phyloP scores from a whole-genome alignment of 345 rosid genomes.

The Rhodamnia rubescens region DNA sequence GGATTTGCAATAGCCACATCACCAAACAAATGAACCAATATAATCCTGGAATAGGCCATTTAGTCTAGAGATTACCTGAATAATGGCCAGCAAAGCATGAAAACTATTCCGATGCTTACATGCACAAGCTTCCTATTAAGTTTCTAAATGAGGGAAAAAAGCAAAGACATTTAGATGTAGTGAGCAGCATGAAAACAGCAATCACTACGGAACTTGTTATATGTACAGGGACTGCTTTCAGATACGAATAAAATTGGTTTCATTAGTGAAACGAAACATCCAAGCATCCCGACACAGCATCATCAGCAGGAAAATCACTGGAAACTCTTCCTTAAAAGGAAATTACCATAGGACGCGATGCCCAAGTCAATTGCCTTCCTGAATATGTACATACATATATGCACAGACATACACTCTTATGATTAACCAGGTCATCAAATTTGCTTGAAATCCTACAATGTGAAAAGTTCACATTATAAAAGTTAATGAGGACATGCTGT shows the following conservation, averaged over 20 bases:
- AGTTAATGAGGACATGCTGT: not conserved
- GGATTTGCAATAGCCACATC: constrained; percentile 4
- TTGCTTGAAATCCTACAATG: not conserved
- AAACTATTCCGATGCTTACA: constrained; percentile 66
- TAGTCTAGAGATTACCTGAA: constrained; percentile 45
- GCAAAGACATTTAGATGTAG: not conserved
- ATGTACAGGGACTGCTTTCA: not conserved
- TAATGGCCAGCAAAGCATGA: constrained; percentile 92
- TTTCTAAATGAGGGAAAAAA: constrained; percentile 30
- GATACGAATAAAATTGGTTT: not conserved
- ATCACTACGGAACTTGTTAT: not conserved
- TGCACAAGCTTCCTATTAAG: constrained; percentile 88
- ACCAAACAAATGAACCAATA: not conserved
- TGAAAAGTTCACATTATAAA: not conserved
- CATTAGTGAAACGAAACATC: not conserved
- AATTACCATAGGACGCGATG: not conserved
- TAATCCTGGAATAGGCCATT: not conserved
- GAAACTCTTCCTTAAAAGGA: not conserved
- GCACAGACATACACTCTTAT: not conserved
- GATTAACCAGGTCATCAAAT: not conserved
- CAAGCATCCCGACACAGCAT: not conserved
- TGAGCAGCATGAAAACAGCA: not conserved
- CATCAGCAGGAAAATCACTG: not conserved
- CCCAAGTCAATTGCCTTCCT: not conserved
- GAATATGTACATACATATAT: not conserved